phyloP scores from a whole-genome alignment of 2,329 filamentous ascomycete species.

The Colletotrichum scovillei region DNA sequence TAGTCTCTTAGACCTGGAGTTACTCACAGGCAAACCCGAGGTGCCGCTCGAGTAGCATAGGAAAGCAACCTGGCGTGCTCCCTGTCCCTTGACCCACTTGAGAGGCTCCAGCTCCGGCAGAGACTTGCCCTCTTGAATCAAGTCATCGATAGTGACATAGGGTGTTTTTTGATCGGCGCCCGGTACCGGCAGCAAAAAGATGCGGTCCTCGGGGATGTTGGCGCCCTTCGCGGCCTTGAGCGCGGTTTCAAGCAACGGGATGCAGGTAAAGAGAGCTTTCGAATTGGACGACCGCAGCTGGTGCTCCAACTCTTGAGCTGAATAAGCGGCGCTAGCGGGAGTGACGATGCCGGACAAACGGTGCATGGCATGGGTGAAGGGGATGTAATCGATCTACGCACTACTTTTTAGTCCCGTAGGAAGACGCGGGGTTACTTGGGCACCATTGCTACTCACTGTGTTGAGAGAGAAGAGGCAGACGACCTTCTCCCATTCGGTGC shows the following conservation, averaged over 20 bases:
- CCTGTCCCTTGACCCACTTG: constrained; percentile 73
- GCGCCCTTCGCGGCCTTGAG: constrained; percentile 70
- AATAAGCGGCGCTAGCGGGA: constrained; percentile 82
- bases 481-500: constrained; percentile 85
- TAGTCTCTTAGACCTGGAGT: not conserved
- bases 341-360: constrained; percentile 79
- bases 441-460: constrained; percentile 63
- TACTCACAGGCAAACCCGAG: constrained; percentile 76
- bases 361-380: constrained; percentile 79
- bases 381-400: constrained; percentile 77
- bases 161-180: constrained; percentile 61
- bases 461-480: constrained; percentile 83
- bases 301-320: constrained; percentile 74
- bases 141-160: constrained; percentile 74
- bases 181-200: constrained; percentile 78
- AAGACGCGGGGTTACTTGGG: not conserved
- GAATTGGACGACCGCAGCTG: constrained; percentile 77
- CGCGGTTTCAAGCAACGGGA: constrained; percentile 70
- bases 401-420: not conserved
- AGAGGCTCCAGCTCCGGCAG: constrained; percentile 65
- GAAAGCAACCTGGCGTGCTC: constrained; percentile 76
- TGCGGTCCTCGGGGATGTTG: constrained; percentile 68
- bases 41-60: constrained; percentile 86
- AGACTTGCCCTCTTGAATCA: constrained; percentile 70
- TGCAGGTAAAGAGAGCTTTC: constrained; percentile 77